Percentiles rank a stretch among this genome's conserved stretches.
Evolutionary conservation across 148 eudicot species (phyloP).

Genomic region (Polygonum aviculare): DNA sequence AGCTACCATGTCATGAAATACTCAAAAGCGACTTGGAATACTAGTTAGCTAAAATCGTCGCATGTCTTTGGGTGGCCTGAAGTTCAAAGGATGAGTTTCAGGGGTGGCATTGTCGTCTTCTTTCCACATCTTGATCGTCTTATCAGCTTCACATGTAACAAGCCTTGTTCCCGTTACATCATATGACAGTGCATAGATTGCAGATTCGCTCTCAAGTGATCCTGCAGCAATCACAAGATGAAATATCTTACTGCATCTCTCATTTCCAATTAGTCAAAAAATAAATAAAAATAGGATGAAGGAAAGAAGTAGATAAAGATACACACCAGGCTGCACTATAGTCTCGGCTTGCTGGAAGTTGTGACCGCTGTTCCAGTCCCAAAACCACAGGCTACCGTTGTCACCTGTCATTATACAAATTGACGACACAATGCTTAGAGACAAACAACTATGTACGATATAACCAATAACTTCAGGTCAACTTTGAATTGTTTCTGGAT

Average conservation of each 20-base stretch:
- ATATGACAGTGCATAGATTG: constrained; percentile 68
- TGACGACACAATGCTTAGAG: not conserved
- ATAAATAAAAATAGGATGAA: not conserved
- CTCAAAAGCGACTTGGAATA: not conserved
- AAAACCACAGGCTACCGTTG: constrained; percentile 97
- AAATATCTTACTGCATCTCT: not conserved
- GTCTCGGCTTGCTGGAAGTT: constrained; percentile 93
- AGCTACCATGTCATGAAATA: not conserved
- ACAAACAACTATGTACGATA: not conserved
- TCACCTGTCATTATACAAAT: constrained; percentile 38
- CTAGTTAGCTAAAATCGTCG: constrained; percentile 45
- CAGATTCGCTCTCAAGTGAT: constrained; percentile 92
- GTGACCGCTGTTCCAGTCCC: constrained; percentile 99
- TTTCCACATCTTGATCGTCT: constrained; percentile 99
- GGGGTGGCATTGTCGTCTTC: constrained; percentile 94
- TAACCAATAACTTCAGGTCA: not conserved
- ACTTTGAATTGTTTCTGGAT: not conserved
- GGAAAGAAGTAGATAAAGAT: not conserved
- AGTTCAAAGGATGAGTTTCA: constrained; percentile 84
- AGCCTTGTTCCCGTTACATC: constrained; percentile 81
- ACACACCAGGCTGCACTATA: constrained; percentile 87
- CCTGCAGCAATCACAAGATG: constrained; percentile 29
- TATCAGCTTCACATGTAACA: constrained; percentile 94
- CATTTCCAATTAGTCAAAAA: not conserved
- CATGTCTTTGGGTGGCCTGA: constrained; percentile 92